Conservation (phyloP, 148 eudicot genomes). For the Amaranthus cruentus region DNA sequence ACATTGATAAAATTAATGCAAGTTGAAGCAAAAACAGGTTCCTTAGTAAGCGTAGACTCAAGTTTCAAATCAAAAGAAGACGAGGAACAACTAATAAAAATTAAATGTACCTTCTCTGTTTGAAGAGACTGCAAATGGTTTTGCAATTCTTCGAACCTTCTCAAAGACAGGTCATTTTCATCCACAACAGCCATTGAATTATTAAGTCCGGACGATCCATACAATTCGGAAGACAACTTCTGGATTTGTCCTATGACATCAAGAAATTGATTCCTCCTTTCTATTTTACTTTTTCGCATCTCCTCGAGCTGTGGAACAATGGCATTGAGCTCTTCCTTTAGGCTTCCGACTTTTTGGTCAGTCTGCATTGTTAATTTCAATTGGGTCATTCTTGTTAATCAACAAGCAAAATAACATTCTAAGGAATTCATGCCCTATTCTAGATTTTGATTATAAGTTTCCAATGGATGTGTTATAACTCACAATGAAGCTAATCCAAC, state of each 20-base stretch:
- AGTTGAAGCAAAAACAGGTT: no score
- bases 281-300: conserved; percentile 55
- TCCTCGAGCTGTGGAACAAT: conserved; percentile 51
- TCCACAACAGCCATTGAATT: conserved; percentile 25
- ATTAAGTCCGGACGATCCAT: conserved; percentile 28
- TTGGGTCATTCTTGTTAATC: not conserved
- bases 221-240: conserved; percentile 52
- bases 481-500: not conserved
- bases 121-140: conserved; percentile 46
- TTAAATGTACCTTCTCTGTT: conserved; percentile 56
- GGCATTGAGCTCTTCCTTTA: conserved; percentile 60
- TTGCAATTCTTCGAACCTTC: conserved; percentile 51
- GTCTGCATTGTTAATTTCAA: conserved; percentile 18
- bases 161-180: conserved; percentile 62
- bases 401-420: not conserved
- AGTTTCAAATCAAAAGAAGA: no score
- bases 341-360: conserved; percentile 43
- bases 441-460: not conserved
- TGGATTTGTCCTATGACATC: conserved; percentile 58
- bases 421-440: no score
- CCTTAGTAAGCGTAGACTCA: no score
- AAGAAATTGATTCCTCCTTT: conserved; percentile 52
- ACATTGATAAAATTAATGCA: not conserved
- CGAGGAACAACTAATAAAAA: no score
- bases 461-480: not conserved